Evolutionary conservation across 2,329 filamentous ascomycete species (phyloP).

Genomic region (Cercospora zeae-maydis): DNA sequence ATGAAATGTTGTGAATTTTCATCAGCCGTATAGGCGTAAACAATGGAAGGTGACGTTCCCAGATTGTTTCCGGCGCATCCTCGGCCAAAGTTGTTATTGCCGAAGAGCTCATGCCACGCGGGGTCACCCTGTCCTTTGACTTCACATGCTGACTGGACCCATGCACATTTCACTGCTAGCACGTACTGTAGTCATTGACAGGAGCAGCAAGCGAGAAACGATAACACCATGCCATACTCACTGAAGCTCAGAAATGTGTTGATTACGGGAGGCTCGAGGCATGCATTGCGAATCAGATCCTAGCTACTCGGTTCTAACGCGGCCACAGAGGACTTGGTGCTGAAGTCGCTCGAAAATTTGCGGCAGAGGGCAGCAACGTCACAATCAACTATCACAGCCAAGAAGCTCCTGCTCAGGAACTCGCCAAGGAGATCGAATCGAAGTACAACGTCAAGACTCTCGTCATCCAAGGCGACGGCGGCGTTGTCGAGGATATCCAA

Average conservation of each 20-base stretch:
- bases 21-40: neutral
- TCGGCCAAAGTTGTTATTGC: neutral
- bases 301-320: neutral
- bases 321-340: slow-evolving; percentile 65
- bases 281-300: slow-evolving; percentile 22
- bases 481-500: slow-evolving; percentile 56
- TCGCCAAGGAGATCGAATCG: slow-evolving; percentile 54
- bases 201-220: neutral
- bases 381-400: slow-evolving; percentile 70
- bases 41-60: neutral
- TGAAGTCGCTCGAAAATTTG: slow-evolving; percentile 63
- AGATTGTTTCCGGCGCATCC: neutral
- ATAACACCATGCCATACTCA: slow-evolving; percentile 56
- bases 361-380: slow-evolving; percentile 63
- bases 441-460: slow-evolving; percentile 52
- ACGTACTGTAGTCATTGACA: neutral
- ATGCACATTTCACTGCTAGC: neutral
- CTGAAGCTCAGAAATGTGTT: slow-evolving; percentile 60
- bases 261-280: slow-evolving; percentile 63
- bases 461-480: slow-evolving; percentile 64
- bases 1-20: neutral
- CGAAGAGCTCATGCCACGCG: neutral
- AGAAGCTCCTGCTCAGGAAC: slow-evolving; percentile 55
- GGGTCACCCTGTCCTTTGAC: neutral
- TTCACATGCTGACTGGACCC: neutral